Base-by-base conservation (phyloP, 306 rosid species). In the Vigna radiata region DNA sequence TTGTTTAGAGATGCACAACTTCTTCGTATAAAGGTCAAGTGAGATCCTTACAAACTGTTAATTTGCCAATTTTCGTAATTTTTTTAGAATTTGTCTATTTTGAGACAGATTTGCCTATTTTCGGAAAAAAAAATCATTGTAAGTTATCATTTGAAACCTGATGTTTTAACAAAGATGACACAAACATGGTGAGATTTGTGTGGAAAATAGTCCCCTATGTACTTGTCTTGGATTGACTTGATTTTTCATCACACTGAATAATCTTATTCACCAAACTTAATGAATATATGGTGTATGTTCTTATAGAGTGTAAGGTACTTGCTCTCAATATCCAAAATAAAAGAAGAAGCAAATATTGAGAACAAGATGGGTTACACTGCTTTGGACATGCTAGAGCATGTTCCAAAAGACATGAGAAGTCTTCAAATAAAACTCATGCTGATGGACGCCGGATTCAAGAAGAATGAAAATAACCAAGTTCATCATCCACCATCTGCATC, bases 281-380 rank as follows among this genome's bases (percentile, higher is more conserved):
- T 8, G 7, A 18, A 18, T 18, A 6, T 17, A 17, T 8, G 14
- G 4, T 10, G 3, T 6, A 10, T 56, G 63, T 1, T 23, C 1
- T 56, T 23, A 2, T 2, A 56, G 37, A 58, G 17, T 12, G 37
- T 58, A 25, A 58, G 63, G 63, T 23, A 23, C 17, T 25, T 58
- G 17, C 17, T 58, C 13, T 58, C 37, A 0, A 12, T 58, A 23
- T 25, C 37, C 17, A 58, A 58, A 58, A 58, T 58, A 58, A 58
- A 16, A 58, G 63, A 56, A 56, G 63, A 23, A 25, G 63, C n/a
- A 13, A 58, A 58, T 10, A 19, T 12, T 58, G 1, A 12, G 17
- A 58, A 55, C 33, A 55, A 23, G 16, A 58, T 58, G 63, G 63
- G 63, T 12, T 25, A 25, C 13, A 58, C 63, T 23, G 63, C 63